Conservation (phyloP, 768 basidiomycete genomes). For the Galerina sulciceps region DNA sequence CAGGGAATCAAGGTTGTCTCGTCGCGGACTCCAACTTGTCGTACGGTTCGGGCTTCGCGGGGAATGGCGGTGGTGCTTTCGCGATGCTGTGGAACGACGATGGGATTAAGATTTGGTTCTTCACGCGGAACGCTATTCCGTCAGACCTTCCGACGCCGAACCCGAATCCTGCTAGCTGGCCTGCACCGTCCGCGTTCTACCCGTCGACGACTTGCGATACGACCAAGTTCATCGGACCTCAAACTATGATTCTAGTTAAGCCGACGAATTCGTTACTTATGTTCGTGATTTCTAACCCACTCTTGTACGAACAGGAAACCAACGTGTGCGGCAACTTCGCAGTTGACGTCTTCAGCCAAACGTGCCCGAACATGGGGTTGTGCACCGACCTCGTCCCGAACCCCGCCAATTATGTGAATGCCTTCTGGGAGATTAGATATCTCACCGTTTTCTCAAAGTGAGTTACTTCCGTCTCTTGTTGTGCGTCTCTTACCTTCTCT, state of each 20-base stretch:
- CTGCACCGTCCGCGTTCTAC: not conserved
- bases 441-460: conserved; percentile 10
- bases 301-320: conserved; percentile 1
- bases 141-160: not conserved
- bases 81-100: conserved; percentile 9
- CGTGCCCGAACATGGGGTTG: conserved; percentile 5
- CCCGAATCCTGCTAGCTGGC: conserved; percentile 2
- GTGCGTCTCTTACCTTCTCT: not conserved
- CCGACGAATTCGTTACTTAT: not conserved
- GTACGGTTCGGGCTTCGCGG: conserved; percentile 3
- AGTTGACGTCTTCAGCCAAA: not conserved
- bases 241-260: conserved; percentile 7
- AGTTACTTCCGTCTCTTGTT: not conserved
- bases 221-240: not conserved
- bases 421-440: conserved; percentile 10
- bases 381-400: conserved; percentile 11
- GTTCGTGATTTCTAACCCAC: not conserved
- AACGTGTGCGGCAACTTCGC: conserved; percentile 12
- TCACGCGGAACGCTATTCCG: conserved; percentile 1
- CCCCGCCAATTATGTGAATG: not conserved
- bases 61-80: conserved; percentile 6
- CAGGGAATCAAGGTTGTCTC: not conserved
- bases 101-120: conserved; percentile 13
- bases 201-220: conserved; percentile 4
- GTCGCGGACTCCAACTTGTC: conserved; percentile 2